Evolutionary conservation across 176 grass and related monocot genomes (phyloP), one percentile per base, ranked within the genome.

Genomic region (Phyllostachys edulis): DNA sequence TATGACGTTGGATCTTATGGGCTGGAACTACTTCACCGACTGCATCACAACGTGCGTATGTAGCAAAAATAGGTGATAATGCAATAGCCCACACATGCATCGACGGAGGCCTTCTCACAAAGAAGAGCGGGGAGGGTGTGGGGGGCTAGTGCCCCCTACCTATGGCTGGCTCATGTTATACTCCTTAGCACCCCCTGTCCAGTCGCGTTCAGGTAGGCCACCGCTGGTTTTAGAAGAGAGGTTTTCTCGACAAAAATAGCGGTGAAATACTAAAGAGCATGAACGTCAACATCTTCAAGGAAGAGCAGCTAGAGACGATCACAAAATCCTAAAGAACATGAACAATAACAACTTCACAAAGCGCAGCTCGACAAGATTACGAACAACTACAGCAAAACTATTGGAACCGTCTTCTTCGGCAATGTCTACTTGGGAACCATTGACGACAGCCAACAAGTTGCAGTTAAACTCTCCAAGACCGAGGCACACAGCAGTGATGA

Each of bases 41-140:
- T 86, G 88, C n/a, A 26, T 56, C 41, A 82, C 71, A 1, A 44
- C 49, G 14, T 90, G 88, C 37, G 3, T n/a, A n/a, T n/a, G n/a
- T n/a, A n/a, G n/a, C n/a, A n/a, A n/a, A n/a, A n/a, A n/a, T n/a
- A n/a, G n/a, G n/a, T n/a, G n/a, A n/a, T n/a, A n/a, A n/a, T n/a
- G n/a, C n/a, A n/a, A n/a, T n/a, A n/a, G n/a, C n/a, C n/a, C n/a
- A n/a, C n/a, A n/a, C n/a, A n/a, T n/a, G n/a, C n/a, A n/a, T n/a
- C n/a, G n/a, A n/a, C n/a, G n/a, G n/a, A n/a, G n/a, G n/a, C n/a
- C n/a, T n/a, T n/a, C n/a, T n/a, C n/a, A n/a, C n/a, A n/a, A n/a
- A n/a, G n/a, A n/a, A n/a, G n/a, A n/a, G n/a, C n/a, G n/a, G n/a
- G n/a, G n/a, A n/a, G n/a, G n/a, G n/a, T n/a, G n/a, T n/a, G n/a